Percentiles rank a stretch among this genome's conserved stretches.
These are phyloP conservation scores for Ilex paraguariensis DNA, from an alignment of 305 asterid species.

Conservation along the genomic window DNA sequence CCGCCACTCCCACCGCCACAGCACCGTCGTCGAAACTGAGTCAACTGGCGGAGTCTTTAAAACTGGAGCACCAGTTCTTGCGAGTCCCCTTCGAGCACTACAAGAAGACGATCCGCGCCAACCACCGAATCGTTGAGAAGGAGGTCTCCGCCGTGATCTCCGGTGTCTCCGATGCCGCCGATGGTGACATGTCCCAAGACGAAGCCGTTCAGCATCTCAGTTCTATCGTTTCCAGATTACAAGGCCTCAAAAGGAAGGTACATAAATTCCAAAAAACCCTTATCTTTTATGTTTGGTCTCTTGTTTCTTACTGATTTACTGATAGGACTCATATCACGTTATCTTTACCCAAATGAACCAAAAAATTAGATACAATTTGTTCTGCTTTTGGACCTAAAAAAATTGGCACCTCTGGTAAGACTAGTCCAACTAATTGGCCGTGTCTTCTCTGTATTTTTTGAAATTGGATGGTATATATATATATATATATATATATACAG, in stretches of 20 bases:
- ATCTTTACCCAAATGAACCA: not conserved
- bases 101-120: slow-evolving; percentile 88
- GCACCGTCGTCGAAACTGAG: slow-evolving; percentile 49
- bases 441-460: too few species aligned
- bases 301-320: too few species aligned
- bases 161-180: slow-evolving; percentile 48
- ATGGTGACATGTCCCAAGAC: slow-evolving; percentile 46
- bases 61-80: slow-evolving; percentile 87
- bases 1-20: slow-evolving; percentile 13
- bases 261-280: not conserved
- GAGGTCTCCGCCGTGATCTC: slow-evolving; percentile 67
- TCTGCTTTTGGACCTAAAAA: too few species aligned
- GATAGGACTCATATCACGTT: too few species aligned
- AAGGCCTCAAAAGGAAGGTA: slow-evolving; percentile 95
- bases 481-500: too few species aligned
- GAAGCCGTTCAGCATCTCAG: slow-evolving; percentile 69
- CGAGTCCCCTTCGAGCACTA: slow-evolving; percentile 93
- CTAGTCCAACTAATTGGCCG: too few species aligned
- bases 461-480: too few species aligned
- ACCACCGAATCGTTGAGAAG: slow-evolving; percentile 84
- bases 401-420: too few species aligned
- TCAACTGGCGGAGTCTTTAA: slow-evolving; percentile 59
- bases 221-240: slow-evolving; percentile 74
- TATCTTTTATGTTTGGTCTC: too few species aligned
- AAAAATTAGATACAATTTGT: too few species aligned